Evolutionary conservation across 192 early-diverging fungal species (phyloP).

Genomic region (Dispira parvispora): DNA sequence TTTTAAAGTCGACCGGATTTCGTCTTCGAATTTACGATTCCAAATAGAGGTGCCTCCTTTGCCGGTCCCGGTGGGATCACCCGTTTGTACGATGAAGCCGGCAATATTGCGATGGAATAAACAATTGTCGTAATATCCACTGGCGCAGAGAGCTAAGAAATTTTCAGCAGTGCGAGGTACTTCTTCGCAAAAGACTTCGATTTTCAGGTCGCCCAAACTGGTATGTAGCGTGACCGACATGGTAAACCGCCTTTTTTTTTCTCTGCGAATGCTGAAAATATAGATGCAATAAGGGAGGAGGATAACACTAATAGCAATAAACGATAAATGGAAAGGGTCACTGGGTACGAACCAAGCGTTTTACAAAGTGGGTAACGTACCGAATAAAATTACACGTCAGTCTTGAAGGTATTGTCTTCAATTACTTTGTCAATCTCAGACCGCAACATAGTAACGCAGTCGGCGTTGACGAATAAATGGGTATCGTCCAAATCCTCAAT

Average conservation of each 20-base stretch:
- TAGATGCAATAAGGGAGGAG: too few relatives aligned
- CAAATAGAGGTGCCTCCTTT: conserved; percentile 81
- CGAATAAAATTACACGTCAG: conserved; percentile 13
- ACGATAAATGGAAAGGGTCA: too few relatives aligned
- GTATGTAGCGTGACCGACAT: conserved; percentile 81
- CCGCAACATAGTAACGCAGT: conserved; percentile 36
- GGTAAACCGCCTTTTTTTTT: too few relatives aligned
- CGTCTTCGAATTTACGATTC: conserved; percentile 65
- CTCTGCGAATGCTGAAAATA: too few relatives aligned
- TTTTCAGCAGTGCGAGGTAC: conserved; percentile 71
- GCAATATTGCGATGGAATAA: conserved; percentile 48
- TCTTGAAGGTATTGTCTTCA: conserved; percentile 56
- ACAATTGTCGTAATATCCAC: conserved; percentile 78
- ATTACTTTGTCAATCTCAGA: conserved; percentile 48
- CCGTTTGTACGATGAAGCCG: neutral
- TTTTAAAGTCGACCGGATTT: conserved; percentile 58
- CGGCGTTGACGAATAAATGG: conserved; percentile 57
- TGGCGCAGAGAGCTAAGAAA: conserved; percentile 91
- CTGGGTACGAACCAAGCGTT: too few relatives aligned
- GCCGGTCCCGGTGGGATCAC: conserved; percentile 72
- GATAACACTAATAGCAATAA: too few relatives aligned
- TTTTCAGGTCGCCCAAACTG: conserved; percentile 83
- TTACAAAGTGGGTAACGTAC: too few relatives aligned
- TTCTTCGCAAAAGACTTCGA: conserved; percentile 84
- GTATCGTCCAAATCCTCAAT: conserved; percentile 71